Evolutionary conservation across 371 early-diverging fungal species (phyloP).

Genomic region (Furculomyces boomerangus): DNA sequence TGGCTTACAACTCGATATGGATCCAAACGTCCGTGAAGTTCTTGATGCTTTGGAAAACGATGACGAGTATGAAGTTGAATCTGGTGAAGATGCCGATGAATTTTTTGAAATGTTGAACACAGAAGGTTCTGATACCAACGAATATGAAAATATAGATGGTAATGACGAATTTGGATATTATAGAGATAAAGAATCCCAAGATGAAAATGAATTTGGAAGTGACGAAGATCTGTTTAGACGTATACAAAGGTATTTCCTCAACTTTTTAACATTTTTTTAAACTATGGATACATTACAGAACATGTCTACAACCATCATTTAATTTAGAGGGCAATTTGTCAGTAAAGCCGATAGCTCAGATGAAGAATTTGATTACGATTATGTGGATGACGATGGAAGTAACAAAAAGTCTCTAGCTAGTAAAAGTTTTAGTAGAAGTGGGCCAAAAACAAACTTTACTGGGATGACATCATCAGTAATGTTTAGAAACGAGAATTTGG

Average conservation of each 20-base stretch:
- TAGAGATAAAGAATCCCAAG: conserved; percentile 19
- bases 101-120: conserved; percentile 40
- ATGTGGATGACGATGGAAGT: conserved; percentile 6
- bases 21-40: conserved; percentile 60
- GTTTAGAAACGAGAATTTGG: conserved; percentile 75
- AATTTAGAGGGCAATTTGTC: conserved; percentile 38
- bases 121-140: conserved; percentile 26
- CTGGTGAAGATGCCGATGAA: conserved; percentile 55
- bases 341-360: conserved; percentile 16
- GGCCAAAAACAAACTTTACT: conserved; percentile 17
- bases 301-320: too few species aligned
- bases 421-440: background rate
- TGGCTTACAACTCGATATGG: conserved; percentile 62
- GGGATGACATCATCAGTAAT: conserved; percentile 85
- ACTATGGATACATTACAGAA: too few species aligned
- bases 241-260: too few species aligned
- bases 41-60: conserved; percentile 81
- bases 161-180: conserved; percentile 6
- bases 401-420: background rate
- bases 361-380: conserved; percentile 23
- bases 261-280: too few species aligned
- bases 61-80: conserved; percentile 44
- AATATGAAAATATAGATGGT: conserved; percentile 11
- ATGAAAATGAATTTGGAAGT: too few species aligned
- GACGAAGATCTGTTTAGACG: conserved; percentile 38